phyloP scores from a whole-genome alignment of 2,329 filamentous ascomycete species.

The Juglanconis sp. region DNA sequence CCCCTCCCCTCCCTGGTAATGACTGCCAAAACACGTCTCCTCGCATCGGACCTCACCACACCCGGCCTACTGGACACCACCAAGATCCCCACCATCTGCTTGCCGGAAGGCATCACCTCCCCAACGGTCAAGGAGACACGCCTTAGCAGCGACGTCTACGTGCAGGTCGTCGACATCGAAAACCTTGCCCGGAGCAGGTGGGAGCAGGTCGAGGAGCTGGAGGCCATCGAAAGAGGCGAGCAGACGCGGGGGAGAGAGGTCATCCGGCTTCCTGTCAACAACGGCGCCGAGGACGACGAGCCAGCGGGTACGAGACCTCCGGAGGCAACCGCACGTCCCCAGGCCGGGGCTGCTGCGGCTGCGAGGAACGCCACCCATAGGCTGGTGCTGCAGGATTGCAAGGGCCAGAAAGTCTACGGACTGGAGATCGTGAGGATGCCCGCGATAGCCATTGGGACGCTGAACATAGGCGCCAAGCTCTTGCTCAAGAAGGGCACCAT shows the following conservation, averaged over 20 bases:
- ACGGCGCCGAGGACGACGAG: constrained; percentile 43
- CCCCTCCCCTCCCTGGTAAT: constrained; percentile 71
- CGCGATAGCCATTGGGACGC: constrained; percentile 62
- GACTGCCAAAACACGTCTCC: constrained; percentile 75
- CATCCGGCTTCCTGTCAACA: constrained; percentile 57
- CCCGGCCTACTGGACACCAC: constrained; percentile 48
- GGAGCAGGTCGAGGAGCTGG: constrained; percentile 82
- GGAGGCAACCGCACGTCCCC: neutral
- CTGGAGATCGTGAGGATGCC: constrained; percentile 69
- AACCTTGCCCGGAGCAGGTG: constrained; percentile 77
- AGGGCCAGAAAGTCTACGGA: constrained; percentile 65
- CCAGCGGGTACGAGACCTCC: constrained; percentile 33
- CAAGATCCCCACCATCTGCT: constrained; percentile 36
- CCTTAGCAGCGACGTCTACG: constrained; percentile 58
- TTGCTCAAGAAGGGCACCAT: constrained; percentile 62
- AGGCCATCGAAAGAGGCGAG: constrained; percentile 70
- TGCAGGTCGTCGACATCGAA: constrained; percentile 84
- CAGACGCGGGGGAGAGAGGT: constrained; percentile 75
- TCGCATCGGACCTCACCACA: constrained; percentile 71
- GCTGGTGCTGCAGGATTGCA: constrained; percentile 76
- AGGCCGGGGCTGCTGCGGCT: constrained; percentile 7
- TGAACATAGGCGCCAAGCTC: constrained; percentile 76
- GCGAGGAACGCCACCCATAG: constrained; percentile 65
- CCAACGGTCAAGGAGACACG: constrained; percentile 51
- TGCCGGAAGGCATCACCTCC: constrained; percentile 58